phyloP scores from a whole-genome alignment of 2,329 filamentous ascomycete genomes.

The Phialocephala subalpina region DNA sequence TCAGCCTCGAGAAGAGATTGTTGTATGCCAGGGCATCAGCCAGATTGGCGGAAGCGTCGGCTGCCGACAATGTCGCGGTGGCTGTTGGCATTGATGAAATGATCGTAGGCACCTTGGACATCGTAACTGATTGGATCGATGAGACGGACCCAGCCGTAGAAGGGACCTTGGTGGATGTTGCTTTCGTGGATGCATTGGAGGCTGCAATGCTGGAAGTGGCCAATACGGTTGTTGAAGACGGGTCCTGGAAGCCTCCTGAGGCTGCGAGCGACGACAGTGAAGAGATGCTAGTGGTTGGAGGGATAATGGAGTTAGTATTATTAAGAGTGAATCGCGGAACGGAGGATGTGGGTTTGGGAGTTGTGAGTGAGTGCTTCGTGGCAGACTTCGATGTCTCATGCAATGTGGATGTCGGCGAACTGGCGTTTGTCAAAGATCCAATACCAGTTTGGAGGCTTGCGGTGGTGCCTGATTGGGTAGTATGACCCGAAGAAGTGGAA shows the following conservation, averaged over 20 bases:
- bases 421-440: constrained; percentile 9
- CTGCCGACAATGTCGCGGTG: constrained; percentile 31
- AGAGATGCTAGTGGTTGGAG: constrained; percentile 11
- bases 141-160: constrained; percentile 9
- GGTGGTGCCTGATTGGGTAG: neutral
- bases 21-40: constrained; percentile 43
- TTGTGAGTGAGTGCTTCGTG: neutral
- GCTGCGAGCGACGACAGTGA: constrained; percentile 14
- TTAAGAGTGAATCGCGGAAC: constrained; percentile 36
- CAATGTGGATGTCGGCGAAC: constrained; percentile 1
- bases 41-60: constrained; percentile 38
- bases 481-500: neutral
- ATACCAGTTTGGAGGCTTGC: neutral
- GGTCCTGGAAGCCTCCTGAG: constrained; percentile 21
- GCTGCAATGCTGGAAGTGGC: constrained; percentile 19
- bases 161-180: neutral
- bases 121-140: constrained; percentile 9
- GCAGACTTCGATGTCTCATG: neutral
- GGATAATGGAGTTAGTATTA: constrained; percentile 33
- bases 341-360: constrained; percentile 14
- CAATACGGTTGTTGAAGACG: constrained; percentile 21
- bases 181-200: constrained; percentile 2
- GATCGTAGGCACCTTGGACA: constrained; percentile 29
- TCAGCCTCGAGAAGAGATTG: constrained; percentile 38
- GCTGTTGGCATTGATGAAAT: constrained; percentile 28